A percentile compares a stretch with the other conserved stretches of the same genome.
These are phyloP conservation scores for Aspergillus niger DNA, from an alignment of 2,329 filamentous ascomycete genomes.

Conservation along the genomic window DNA sequence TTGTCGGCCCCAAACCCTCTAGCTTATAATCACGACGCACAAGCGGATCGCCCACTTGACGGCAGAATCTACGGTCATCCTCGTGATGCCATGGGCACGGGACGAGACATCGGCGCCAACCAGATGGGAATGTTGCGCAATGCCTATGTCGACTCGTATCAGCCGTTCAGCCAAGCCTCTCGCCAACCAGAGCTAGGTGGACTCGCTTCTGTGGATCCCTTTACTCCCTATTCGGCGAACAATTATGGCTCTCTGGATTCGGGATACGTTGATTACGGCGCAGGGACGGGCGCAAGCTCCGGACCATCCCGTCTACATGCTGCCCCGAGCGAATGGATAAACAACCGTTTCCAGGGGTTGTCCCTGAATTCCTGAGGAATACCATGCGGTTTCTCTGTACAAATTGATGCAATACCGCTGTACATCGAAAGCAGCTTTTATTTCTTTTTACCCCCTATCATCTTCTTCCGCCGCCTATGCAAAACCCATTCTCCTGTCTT, in stretches of 20 bases:
- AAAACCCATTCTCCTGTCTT: slow-evolving; percentile 1
- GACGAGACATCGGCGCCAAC: slow-evolving; percentile 31
- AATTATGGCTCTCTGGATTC: slow-evolving; percentile 44
- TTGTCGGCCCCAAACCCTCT: slow-evolving; percentile 70
- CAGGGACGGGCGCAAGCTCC: slow-evolving; percentile 37
- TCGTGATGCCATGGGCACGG: slow-evolving; percentile 33
- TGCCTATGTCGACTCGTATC: slow-evolving; percentile 42
- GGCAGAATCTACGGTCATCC: slow-evolving; percentile 31
- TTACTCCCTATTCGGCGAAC: slow-evolving; percentile 34
- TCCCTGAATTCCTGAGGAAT: slow-evolving; percentile 64
- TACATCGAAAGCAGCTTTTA: slow-evolving; percentile 1
- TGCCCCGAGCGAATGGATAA: slow-evolving; percentile 59
- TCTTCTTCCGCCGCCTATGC: slow-evolving; percentile 2
- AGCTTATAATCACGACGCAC: slow-evolving; percentile 50
- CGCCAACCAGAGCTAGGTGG: slow-evolving; percentile 37
- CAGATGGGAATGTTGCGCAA: slow-evolving; percentile 34
- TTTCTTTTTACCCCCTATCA: neutral
- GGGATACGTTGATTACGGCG: slow-evolving; percentile 34
- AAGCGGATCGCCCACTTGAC: slow-evolving; percentile 45
- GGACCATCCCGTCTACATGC: slow-evolving; percentile 36
- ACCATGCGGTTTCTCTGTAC: neutral
- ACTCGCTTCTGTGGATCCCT: slow-evolving; percentile 39
- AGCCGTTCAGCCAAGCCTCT: slow-evolving; percentile 34
- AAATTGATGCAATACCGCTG: neutral
- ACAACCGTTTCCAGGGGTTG: slow-evolving; percentile 66